Evolutionary conservation across 345 rosid genomes (phyloP).

Genomic region (Xanthoceras sorbifolium): DNA sequence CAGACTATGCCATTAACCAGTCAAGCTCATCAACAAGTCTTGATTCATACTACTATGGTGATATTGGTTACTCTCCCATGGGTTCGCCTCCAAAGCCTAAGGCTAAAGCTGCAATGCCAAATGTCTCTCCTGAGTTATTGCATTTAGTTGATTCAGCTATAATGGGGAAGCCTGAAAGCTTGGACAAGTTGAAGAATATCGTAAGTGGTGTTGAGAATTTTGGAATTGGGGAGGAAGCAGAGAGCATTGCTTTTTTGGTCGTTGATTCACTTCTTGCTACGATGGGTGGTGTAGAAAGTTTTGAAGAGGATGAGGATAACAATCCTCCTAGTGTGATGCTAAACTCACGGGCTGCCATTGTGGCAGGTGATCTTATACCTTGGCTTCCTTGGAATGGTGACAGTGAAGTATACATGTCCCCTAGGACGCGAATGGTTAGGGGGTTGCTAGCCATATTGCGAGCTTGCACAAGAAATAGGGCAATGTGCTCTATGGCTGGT

Average conservation of each 20-base stretch:
- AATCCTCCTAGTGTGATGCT: slow-evolving; percentile 99
- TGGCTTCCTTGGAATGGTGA: slow-evolving; percentile 86
- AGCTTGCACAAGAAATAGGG: slow-evolving; percentile 98
- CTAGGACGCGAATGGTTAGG: slow-evolving; percentile 88
- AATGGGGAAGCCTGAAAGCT: slow-evolving; percentile 96
- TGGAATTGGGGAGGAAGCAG: slow-evolving; percentile 75
- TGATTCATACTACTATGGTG: slow-evolving; percentile 50
- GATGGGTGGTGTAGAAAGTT: slow-evolving; percentile 99
- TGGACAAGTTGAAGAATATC: slow-evolving; percentile 83
- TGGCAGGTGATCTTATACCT: slow-evolving; percentile 91
- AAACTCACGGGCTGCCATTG: slow-evolving; percentile 96
- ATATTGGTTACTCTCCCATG: slow-evolving; percentile 51
- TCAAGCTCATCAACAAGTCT: slow-evolving; percentile 55
- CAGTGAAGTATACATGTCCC: slow-evolving; percentile 69
- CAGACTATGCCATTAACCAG: slow-evolving; percentile 41
- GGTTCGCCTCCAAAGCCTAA: slow-evolving; percentile 69
- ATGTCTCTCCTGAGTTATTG: slow-evolving; percentile 95
- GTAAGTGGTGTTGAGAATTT: slow-evolving; percentile 77
- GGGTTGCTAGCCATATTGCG: slow-evolving; percentile 92
- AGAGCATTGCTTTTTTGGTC: slow-evolving; percentile 78
- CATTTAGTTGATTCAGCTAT: slow-evolving; percentile 98
- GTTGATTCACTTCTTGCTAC: slow-evolving; percentile 98
- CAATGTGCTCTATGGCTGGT: slow-evolving; percentile 97
- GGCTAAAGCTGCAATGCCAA: slow-evolving; percentile 76
- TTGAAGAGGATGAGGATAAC: slow-evolving; percentile 89